A percentile compares a stretch with the other conserved stretches of the same genome.
Conservation (phyloP, 495 filamentous ascomycete species). For the Penicillium odoratum region DNA sequence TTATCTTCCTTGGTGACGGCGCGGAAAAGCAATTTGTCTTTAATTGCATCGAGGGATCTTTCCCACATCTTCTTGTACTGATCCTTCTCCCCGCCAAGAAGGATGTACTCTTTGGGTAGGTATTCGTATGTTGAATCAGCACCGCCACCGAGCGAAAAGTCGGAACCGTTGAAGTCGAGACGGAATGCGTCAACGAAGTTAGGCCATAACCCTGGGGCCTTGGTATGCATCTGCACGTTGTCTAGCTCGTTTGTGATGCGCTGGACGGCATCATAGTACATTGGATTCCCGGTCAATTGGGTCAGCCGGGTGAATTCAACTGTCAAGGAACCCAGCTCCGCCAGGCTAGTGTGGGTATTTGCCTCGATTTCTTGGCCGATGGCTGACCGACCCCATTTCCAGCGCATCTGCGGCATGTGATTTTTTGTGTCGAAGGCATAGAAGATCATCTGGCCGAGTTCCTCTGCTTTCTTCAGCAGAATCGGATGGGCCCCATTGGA, state of each 20-base stretch:
- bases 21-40: constrained; percentile 77
- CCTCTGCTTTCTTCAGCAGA: constrained; percentile 80
- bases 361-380: constrained; percentile 42
- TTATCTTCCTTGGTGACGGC: constrained; percentile 70
- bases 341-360: constrained; percentile 52
- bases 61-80: constrained; percentile 84
- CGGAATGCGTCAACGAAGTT: constrained; percentile 65
- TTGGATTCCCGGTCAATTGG: constrained; percentile 79
- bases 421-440: constrained; percentile 95
- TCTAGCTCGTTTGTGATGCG: constrained; percentile 82
- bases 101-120: constrained; percentile 76
- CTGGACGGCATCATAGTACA: constrained; percentile 92
- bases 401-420: constrained; percentile 75
- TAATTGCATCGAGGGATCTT: constrained; percentile 64
- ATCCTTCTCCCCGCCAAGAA: constrained; percentile 75
- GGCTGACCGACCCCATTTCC: constrained; percentile 49
- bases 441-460: constrained; percentile 86
- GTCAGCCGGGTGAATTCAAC: constrained; percentile 93
- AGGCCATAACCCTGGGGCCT: constrained; percentile 83
- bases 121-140: constrained; percentile 97
- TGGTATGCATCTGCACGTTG: constrained; percentile 65
- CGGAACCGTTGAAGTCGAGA: constrained; percentile 44
- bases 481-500: constrained; percentile 62
- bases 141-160: constrained; percentile 80
- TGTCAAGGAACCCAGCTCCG: constrained; percentile 83